A percentile compares a stretch with the other conserved stretches of the same genome.
Conservation (phyloP, 805 yeast genomes). For the Wickerhamiella azyma region DNA sequence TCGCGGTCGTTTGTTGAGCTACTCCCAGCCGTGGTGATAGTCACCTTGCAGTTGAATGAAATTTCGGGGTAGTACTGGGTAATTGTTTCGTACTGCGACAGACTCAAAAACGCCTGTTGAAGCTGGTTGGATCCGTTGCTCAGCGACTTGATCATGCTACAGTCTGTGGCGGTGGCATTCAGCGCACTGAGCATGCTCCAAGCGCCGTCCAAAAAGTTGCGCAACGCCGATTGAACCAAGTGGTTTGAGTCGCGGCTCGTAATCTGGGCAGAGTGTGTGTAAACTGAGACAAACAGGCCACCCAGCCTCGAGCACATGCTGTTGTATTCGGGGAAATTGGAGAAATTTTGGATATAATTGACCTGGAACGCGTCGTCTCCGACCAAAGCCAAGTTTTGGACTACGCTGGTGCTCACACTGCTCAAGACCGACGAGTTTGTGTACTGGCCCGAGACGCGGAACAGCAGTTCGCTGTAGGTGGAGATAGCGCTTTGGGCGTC, state of each 20-base stretch:
- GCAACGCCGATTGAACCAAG: background rate
- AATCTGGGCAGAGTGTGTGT: background rate
- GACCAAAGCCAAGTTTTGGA: background rate
- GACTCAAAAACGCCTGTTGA: background rate
- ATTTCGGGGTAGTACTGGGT: background rate
- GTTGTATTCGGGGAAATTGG: background rate
- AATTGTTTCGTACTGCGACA: background rate
- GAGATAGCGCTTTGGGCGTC: background rate
- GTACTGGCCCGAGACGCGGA: background rate
- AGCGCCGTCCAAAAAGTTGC: background rate
- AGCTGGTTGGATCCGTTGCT: background rate
- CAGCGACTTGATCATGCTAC: background rate
- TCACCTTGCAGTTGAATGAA: background rate
- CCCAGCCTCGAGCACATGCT: background rate
- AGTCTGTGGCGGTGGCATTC: background rate
- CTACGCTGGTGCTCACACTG: background rate
- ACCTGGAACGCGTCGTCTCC: background rate
- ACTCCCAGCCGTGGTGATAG: background rate
- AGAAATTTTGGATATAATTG: background rate
- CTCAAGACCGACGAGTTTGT: background rate
- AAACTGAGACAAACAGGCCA: background rate
- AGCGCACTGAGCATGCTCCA: conserved; percentile 3
- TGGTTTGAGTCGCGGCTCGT: background rate
- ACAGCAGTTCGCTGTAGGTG: background rate
- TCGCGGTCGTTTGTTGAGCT: background rate